Conservation (phyloP, 345 rosid species). For the Gossypium bickii region DNA sequence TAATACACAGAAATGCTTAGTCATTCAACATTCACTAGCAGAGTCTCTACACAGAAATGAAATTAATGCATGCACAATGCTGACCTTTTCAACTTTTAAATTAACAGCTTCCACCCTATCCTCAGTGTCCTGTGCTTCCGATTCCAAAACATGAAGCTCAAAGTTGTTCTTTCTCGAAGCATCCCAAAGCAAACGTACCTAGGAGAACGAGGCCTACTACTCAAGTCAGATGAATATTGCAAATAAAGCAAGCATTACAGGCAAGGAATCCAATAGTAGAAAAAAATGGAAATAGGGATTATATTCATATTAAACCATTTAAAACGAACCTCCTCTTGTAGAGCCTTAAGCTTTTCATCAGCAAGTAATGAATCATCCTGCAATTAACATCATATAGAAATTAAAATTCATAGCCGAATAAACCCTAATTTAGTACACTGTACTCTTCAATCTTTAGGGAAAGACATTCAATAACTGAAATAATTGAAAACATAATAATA, state of each 20-base stretch:
- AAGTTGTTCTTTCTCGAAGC: constrained; percentile 67
- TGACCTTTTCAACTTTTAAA: constrained; percentile 52
- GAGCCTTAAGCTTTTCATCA: constrained; percentile 34
- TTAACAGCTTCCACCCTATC: constrained; percentile 34
- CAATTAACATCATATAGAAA: constrained; percentile 10
- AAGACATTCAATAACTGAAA: background rate
- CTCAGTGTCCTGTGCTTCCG: constrained; percentile 49
- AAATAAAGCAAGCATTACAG: background rate
- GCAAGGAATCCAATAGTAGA: background rate
- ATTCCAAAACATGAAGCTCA: constrained; percentile 59
- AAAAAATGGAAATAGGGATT: background rate
- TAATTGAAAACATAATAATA: background rate
- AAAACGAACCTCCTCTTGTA: constrained; percentile 68
- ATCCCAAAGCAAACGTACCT: constrained; percentile 69
- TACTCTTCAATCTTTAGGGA: background rate
- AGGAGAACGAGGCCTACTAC: constrained; percentile 32
- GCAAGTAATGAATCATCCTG: constrained; percentile 38
- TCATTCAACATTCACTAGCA: background rate
- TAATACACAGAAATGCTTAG: background rate
- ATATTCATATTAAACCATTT: background rate
- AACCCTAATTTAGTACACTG: background rate
- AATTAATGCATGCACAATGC: background rate
- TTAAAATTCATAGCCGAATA: background rate
- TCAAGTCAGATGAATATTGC: constrained; percentile 30
- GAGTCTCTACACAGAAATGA: background rate